Conservation (phyloP, 805 yeast species). For the Nakazawaea peltata region DNA sequence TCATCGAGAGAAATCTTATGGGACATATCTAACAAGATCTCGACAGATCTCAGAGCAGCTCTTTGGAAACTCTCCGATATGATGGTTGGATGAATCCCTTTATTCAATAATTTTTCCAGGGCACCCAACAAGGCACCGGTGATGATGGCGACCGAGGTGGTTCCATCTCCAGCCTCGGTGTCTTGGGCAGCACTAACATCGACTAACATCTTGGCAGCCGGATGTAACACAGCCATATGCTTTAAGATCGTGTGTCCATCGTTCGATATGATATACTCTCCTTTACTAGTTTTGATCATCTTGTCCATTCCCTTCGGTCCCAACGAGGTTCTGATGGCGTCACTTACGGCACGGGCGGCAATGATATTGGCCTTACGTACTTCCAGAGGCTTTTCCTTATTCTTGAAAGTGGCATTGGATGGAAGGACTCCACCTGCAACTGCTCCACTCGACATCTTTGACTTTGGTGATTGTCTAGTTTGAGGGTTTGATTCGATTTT, state of each 20-base stretch:
- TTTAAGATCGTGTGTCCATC: conserved; percentile 96
- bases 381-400: conserved; percentile 92
- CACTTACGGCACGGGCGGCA: conserved; percentile 93
- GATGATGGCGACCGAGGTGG: conserved; percentile 92
- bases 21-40: conserved; percentile 78
- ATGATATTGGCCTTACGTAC: conserved; percentile 82
- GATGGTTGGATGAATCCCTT: conserved; percentile 92
- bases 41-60: conserved; percentile 79
- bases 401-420: conserved; percentile 83
- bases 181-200: conserved; percentile 98
- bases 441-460: conserved; percentile 5
- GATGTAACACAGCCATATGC: conserved; percentile 98
- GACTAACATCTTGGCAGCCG: conserved; percentile 95
- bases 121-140: conserved; percentile 94
- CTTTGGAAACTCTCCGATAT: conserved; percentile 90
- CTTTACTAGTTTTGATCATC: conserved; percentile 91
- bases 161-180: conserved; percentile 99
- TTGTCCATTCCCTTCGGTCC: conserved; percentile 99
- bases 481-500: too few relatives aligned
- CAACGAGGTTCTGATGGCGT: conserved; percentile 88
- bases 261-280: conserved; percentile 90
- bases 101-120: conserved; percentile 80
- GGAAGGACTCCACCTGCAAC: conserved; percentile 24
- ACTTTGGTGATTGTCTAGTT: neutral
- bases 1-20: conserved; percentile 72